phyloP scores from a whole-genome alignment of 176 grass and related monocot genomes.

The Lolium perenne region DNA sequence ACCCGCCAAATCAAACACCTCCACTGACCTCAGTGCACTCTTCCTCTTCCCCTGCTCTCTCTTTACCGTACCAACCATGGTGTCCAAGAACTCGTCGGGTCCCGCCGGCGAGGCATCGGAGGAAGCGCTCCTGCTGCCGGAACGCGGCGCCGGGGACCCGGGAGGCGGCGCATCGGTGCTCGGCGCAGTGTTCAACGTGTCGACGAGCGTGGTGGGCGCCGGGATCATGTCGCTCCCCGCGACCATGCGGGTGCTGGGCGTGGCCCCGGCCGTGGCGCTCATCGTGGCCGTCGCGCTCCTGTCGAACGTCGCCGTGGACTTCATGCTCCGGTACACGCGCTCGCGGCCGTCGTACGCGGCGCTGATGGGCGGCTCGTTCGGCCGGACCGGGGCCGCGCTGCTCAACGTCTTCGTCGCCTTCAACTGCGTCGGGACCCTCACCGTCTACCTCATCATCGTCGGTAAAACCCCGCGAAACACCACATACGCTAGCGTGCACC shows the following conservation, averaged over 20 bases:
- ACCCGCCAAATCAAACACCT: not conserved
- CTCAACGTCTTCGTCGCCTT: conserved; percentile 63
- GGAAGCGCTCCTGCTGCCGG: conserved; percentile 20
- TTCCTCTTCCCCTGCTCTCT: not conserved
- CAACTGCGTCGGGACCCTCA: conserved; percentile 64
- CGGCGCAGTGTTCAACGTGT: conserved; percentile 84
- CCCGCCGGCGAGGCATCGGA: not conserved
- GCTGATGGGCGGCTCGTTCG: conserved; percentile 74
- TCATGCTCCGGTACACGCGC: conserved; percentile 69
- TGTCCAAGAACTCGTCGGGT: not conserved
- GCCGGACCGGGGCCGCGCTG: conserved; percentile 44
- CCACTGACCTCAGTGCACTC: not conserved
- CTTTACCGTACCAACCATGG: conserved; percentile 22
- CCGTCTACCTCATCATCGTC: conserved; percentile 79
- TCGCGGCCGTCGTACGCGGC: conserved; percentile 63
- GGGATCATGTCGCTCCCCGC: conserved; percentile 96
- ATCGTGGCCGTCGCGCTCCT: conserved; percentile 58
- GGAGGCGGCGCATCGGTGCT: conserved; percentile 46
- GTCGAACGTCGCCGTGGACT: conserved; percentile 53
- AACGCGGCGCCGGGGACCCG: not conserved
- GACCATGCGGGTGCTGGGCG: conserved; percentile 78
- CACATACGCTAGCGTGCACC: not conserved
- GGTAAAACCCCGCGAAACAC: conserved; percentile 35
- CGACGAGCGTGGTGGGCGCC: conserved; percentile 80
- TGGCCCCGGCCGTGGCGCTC: conserved; percentile 61